Base-by-base conservation (phyloP, 2,329 filamentous ascomycete genomes). In the Dothistroma pini region DNA sequence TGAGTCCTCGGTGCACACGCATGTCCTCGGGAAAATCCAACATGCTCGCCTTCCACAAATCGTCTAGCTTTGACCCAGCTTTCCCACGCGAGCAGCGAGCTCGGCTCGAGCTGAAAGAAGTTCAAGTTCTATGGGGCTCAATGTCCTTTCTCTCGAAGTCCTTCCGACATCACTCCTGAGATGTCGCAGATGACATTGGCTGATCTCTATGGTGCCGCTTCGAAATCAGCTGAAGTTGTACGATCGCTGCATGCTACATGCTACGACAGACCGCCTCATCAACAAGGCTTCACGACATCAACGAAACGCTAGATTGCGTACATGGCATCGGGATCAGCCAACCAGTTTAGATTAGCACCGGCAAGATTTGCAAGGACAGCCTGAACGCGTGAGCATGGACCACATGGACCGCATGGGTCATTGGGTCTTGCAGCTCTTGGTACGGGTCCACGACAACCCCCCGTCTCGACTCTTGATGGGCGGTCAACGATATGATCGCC, bases 341-440 rank as follows among this genome's bases (percentile, higher is more conserved):
- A 41, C 52, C 32, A 38, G 22, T 4, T 54, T 11, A 53, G 50
- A 54, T 54, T 54, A 56, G 54, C 52, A 56, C 41, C 56, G 58
- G 55, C 56, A 63, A 29, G 52, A 51, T 63, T 63, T 61, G 49
- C 62, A 31, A 53, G 62, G 58, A 54, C 57, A 51, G 52, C n/a
- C 32, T 52, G 52, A 54, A 53, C 59, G 59, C 60, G 54, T 58
- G 34, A 60, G 58, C 55, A 44, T 32, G 29, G 55, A 53, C 58
- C 61, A 63, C 54, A 56, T 60, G 58, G 58, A 52, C 38, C 53
- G 56, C n/a, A 8, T 14, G 51, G 44, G 51, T 21, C 53, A 50
- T 49, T 14, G 51, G 44, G 51, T 21, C 53, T 55, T 49, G 41
- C 35, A 55, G 21, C 52, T 22, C 19, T 32, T 10, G 21, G 16